Evolutionary conservation across 176 grass and related monocot species (phyloP), one percentile per base, ranked within the genome.

Genomic region (Neostapfia colusana): DNA sequence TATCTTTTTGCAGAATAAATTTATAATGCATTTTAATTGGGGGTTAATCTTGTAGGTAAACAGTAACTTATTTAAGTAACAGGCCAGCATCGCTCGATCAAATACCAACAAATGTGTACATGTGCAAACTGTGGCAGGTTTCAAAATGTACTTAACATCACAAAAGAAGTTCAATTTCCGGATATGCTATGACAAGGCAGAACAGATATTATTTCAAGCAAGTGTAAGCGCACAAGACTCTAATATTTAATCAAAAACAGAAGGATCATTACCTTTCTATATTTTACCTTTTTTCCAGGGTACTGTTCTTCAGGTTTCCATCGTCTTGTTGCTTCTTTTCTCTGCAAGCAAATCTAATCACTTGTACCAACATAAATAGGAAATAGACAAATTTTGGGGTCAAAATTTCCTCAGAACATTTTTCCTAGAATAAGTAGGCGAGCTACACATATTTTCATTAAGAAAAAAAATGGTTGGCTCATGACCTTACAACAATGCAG

Each of bases 241-340:
- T 7, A 65, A 36, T 31, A 46, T 85, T 36, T 70, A 56, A 69
- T 37, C 3, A 24, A 82, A 60, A 35, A 21, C 10, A 20, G 31
- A 76, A 43, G 4, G 10, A 76, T 50, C 9, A n/a, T 65, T 83
- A 99, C 96, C 91, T 95, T 99, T 69, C 70, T 82, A 51, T 89
- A 87, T 88, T 87, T 98, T 58, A 82, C 74, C 65, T 92, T 92
- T 72, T 85, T 90, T 67, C 96, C 85, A 66, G 39, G 44, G 88
- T 82, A 81, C 37, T 80, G 83, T 38, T 89, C 87, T 64, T 90
- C 89, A 61, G 76, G 68, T 64, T 79, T 95, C 24, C 83, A 60
- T 53, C 78, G 83, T 63, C 89, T 95, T 80, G 84, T 76, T 75
- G 72, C 92, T 86, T 95, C 87, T 75, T 90, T 99, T 91, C 81